phyloP scores from a whole-genome alignment of 2,329 filamentous ascomycete genomes.

The Penicillium sp. region DNA sequence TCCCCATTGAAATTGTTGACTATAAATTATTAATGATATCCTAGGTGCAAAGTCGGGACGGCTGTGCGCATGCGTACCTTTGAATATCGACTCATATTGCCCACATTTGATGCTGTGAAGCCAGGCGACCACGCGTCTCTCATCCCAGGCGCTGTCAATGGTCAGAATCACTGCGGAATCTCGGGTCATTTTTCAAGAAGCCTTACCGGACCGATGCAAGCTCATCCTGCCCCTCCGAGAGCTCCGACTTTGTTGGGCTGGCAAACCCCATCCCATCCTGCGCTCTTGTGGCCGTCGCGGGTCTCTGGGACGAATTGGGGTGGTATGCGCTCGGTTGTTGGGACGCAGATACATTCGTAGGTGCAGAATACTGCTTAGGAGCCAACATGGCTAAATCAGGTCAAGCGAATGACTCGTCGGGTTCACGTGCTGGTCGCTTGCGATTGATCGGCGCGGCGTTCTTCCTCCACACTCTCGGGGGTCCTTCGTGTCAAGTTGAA shows the following conservation, averaged over 20 bases:
- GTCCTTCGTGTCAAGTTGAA: conserved; percentile 10
- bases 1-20: conserved; percentile 96
- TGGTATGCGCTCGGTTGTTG: conserved; percentile 39
- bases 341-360: conserved; percentile 34
- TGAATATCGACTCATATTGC: conserved; percentile 90
- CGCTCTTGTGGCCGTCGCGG: conserved; percentile 29
- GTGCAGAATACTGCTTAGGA: conserved; percentile 43
- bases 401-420: conserved; percentile 3
- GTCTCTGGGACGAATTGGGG: conserved; percentile 30
- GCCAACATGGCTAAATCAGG: conserved; percentile 38
- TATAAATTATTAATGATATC: conserved; percentile 32
- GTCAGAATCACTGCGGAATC: conserved; percentile 21
- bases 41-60: background rate
- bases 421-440: background rate
- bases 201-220: conserved; percentile 70
- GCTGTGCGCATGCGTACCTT: conserved; percentile 50
- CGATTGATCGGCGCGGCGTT: conserved; percentile 5
- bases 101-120: conserved; percentile 86
- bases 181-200: background rate
- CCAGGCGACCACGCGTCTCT: conserved; percentile 89
- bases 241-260: conserved; percentile 89
- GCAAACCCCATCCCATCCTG: conserved; percentile 55
- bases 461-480: conserved; percentile 13
- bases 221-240: conserved; percentile 73
- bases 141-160: conserved; percentile 69